Evolutionary conservation across 805 yeast species (phyloP), one percentile per base, ranked within the genome.

Genomic region (Kregervanrija delftensis): DNA sequence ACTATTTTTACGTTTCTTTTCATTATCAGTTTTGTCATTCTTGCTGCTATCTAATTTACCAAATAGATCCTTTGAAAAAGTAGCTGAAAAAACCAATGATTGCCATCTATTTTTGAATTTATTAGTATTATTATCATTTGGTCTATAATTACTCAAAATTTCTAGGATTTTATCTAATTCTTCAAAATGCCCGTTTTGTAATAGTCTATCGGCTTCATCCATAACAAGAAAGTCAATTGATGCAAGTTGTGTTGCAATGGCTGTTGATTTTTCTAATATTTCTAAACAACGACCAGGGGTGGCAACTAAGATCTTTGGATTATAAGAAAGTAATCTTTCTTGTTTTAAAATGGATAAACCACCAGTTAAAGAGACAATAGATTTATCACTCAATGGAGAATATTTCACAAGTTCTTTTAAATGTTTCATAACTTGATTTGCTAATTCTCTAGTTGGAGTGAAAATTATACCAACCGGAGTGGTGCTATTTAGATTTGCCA

Each of bases 391-490:
- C 14, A 59, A 53, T 13, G 79, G 83, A 51, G 76, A 73, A 53
- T 54, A 74, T 50, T 68, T 73, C 44, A 82, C 71, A 10, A 84
- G 54, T 30, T 62, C 63, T 52, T 77, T 75, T 50, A 93, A 61
- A 66, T 93, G 98, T 48, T 83, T 79, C 35, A 81, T 79, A 41
- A 93, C 96, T 66, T 93, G 99, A 52, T 85, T 91, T 0, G 96
- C 98, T 56, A 93, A 73, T 63, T 93, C 99, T 71, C 99, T 77
- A 0, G 99, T 93, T 31, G 99, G 99, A 0, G 96, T 84, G 58
- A 93, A 85, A 30, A 93, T 76, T 11, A 93, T 68, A 4, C 89
- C 98, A 4, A 79, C 67, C 3, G 96, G 90, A 8, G 32, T 42
- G 3, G 32, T 38, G 12, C 14, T 34, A 6, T 41, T 37, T 8